A percentile compares a stretch with the other conserved stretches of the same genome.
Evolutionary conservation across 805 yeast species (phyloP).

Genomic region (Middelhovenomyces tepae): DNA sequence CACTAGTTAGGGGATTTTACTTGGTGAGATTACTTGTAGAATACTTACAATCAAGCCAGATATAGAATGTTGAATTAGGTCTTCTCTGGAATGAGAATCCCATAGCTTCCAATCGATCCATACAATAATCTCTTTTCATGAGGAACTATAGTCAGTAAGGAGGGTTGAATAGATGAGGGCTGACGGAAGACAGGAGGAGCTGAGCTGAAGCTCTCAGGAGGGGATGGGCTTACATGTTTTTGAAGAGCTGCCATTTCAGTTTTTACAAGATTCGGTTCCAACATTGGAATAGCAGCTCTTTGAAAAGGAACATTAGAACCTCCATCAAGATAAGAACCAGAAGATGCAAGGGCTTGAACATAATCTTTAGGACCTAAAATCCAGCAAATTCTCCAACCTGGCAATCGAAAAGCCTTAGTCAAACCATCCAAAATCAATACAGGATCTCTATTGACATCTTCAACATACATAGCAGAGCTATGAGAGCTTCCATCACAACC

Average conservation of each 20-base stretch:
- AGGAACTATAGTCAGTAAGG: slow-evolving; percentile 28
- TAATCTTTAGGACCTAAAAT: slow-evolving; percentile 54
- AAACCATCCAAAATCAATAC: slow-evolving; percentile 52
- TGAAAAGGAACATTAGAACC: slow-evolving; percentile 57
- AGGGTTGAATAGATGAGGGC: neutral
- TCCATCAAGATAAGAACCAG: slow-evolving; percentile 54
- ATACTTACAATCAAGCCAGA: slow-evolving; percentile 55
- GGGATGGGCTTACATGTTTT: slow-evolving; percentile 32
- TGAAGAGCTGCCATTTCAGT: slow-evolving; percentile 51
- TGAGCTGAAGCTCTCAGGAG: too few species aligned
- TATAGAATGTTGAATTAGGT: slow-evolving; percentile 51
- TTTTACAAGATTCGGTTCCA: slow-evolving; percentile 42
- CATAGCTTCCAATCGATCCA: slow-evolving; percentile 41
- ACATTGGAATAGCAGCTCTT: slow-evolving; percentile 47
- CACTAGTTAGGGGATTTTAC: too few species aligned
- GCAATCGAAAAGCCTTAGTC: slow-evolving; percentile 52
- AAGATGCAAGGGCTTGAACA: slow-evolving; percentile 44
- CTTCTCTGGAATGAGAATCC: slow-evolving; percentile 43
- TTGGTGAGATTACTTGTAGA: too few species aligned
- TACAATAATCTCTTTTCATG: slow-evolving; percentile 48
- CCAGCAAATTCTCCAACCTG: slow-evolving; percentile 62
- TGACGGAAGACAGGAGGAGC: too few species aligned
- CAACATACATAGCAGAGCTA: slow-evolving; percentile 42
- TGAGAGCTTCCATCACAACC: slow-evolving; percentile 44
- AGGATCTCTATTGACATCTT: slow-evolving; percentile 50